Evolutionary conservation across 257 asterid genomes (phyloP), one percentile per base, ranked within the genome.

Genomic region (Craterostigma plantagineum): DNA sequence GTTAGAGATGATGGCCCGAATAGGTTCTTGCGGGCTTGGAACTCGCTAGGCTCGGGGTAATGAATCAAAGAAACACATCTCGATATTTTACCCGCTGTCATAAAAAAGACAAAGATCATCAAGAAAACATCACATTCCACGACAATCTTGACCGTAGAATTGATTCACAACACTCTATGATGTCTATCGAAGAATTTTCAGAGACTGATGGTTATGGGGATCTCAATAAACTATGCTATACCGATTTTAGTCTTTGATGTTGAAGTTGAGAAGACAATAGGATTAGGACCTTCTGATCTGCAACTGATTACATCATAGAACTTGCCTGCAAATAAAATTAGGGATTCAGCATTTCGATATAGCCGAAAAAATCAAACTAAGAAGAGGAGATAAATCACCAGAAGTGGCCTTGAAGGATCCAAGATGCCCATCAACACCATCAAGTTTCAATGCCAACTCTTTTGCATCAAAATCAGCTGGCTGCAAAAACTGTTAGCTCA

Each of bases 41-140:
- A 38, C 56, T 73, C 85, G 46, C 66, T 49, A 7, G 81, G 75
- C 17, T 76, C 91, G 0, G 91, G 82, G 58, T 74, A 77, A 59
- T 65, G 80, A 56, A 73, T 43, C 36, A 81, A 56, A 44, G 86
- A 71, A 33, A 74, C 71, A 9, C 50, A 69, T 15, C 67, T 63
- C 0, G 91, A 64, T 45, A 81, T 73, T 68, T 67, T 77, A 38
- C 94, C 94, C 57, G 63, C 94, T 81, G 75, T 45, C 14, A 48
- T 34, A 50, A 56, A 33, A 17, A 15, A 53, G 36, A 23, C n/a
- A 23, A 23, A 23, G 30, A 23, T 23, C 30, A 23, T n/a, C n/a
- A n/a, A n/a, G n/a, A n/a, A n/a, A n/a, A n/a, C n/a, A n/a, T n/a
- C n/a, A n/a, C n/a, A n/a, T n/a, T n/a, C n/a, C n/a, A n/a, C n/a